Evolutionary conservation across 768 basidiomycete genomes (phyloP).

Genomic region (Suillus subalutaceus): DNA sequence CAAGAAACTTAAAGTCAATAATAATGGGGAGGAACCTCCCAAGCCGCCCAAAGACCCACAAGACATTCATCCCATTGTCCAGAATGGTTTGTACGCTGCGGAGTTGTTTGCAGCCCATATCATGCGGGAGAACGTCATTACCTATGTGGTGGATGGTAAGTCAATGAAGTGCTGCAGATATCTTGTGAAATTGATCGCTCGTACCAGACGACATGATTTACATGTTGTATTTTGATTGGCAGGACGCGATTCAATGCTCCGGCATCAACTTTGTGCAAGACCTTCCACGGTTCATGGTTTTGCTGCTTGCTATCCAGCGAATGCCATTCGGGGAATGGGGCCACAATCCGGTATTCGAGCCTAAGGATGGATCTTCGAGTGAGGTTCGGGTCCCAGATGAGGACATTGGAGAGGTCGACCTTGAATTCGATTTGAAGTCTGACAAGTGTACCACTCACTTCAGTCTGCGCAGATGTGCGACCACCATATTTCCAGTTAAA

Average conservation of each 20-base stretch:
- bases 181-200: background rate
- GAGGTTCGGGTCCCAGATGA: background rate
- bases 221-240: slow-evolving; percentile 8
- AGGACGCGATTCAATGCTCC: slow-evolving; percentile 14
- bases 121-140: background rate
- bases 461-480: slow-evolving; percentile 12
- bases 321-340: slow-evolving; percentile 18
- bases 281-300: slow-evolving; percentile 16
- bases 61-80: background rate
- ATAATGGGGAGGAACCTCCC: background rate
- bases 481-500: slow-evolving; percentile 12
- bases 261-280: slow-evolving; percentile 18
- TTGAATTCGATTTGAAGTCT: background rate
- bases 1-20: background rate
- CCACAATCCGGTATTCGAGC: background rate
- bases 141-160: background rate
- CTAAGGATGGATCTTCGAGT: background rate
- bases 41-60: background rate
- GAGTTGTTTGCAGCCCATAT: slow-evolving; percentile 9
- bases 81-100: slow-evolving; percentile 6
- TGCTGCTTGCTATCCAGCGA: slow-evolving; percentile 17
- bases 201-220: slow-evolving; percentile 11
- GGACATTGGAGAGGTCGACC: background rate
- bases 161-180: background rate
- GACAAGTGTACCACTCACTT: slow-evolving; percentile 8